These are phyloP conservation scores for Pseudozyma thailandica DNA, from an alignment of 1,284 basidiomycete species.

Conservation along the genomic window DNA sequence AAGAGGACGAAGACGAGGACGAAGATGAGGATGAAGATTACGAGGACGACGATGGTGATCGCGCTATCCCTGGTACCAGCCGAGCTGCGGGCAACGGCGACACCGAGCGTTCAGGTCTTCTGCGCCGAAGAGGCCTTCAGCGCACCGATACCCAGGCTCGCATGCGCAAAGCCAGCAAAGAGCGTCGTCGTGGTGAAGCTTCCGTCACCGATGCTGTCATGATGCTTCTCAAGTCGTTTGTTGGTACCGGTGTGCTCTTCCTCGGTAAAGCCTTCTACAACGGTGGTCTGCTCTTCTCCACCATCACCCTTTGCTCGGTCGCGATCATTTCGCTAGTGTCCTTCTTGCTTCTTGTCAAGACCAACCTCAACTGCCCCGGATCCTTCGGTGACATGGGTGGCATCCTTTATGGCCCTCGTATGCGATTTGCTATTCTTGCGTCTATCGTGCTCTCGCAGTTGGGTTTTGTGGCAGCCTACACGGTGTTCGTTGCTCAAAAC, in stretches of 20 bases:
- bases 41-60: constrained; percentile 33
- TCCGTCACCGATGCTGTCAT: constrained; percentile 65
- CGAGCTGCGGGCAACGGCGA: constrained; percentile 43
- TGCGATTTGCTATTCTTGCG: constrained; percentile 87
- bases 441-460: constrained; percentile 92
- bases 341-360: constrained; percentile 89
- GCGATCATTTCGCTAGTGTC: constrained; percentile 90
- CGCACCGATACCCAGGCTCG: constrained; percentile 43
- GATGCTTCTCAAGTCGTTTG: constrained; percentile 80
- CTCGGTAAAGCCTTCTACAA: constrained; percentile 98
- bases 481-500: constrained; percentile 95
- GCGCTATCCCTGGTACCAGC: constrained; percentile 41
- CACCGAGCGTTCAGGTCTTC: constrained; percentile 55
- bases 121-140: constrained; percentile 41
- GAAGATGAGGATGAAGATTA: constrained; percentile 55
- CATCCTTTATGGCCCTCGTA: constrained; percentile 86
- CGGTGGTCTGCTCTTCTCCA: constrained; percentile 91
- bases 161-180: constrained; percentile 54
- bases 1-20: constrained; percentile 58
- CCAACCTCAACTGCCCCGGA: constrained; percentile 88
- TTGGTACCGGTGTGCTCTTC: constrained; percentile 95
- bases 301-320: constrained; percentile 80
- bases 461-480: constrained; percentile 87
- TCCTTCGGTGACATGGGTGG: constrained; percentile 98
- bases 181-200: constrained; percentile 60